Evolutionary conservation across 805 yeast species (phyloP).

Genomic region (Starmerella riodocensis): DNA sequence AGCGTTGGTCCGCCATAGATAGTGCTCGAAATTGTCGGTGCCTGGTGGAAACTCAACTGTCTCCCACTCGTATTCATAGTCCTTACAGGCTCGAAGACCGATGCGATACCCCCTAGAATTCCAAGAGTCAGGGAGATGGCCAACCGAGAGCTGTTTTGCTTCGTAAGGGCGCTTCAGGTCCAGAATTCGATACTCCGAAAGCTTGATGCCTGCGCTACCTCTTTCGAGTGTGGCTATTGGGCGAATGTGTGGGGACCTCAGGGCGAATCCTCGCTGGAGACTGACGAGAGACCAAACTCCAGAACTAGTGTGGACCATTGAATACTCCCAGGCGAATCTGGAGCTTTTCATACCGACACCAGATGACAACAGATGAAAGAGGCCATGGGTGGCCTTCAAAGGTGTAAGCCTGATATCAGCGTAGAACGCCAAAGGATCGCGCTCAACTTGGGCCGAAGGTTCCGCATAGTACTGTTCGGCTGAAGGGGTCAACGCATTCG

Average conservation of each 20-base stretch:
- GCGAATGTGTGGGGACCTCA: slow-evolving; percentile 7
- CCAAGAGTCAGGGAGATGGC: slow-evolving; percentile 14
- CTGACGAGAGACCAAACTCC: slow-evolving; percentile 20
- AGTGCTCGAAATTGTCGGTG: slow-evolving; percentile 6
- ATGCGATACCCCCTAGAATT: slow-evolving; percentile 9
- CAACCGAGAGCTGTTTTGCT: slow-evolving; percentile 6
- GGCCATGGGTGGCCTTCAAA: slow-evolving; percentile 11
- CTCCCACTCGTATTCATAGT: slow-evolving; percentile 19
- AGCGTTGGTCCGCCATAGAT: slow-evolving; percentile 17
- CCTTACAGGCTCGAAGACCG: slow-evolving; percentile 16
- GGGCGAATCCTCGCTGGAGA: slow-evolving; percentile 19
- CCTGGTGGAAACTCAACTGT: slow-evolving; percentile 12
- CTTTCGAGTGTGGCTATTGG: slow-evolving; percentile 22
- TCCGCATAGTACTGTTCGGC: no score
- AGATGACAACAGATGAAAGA: slow-evolving; percentile 18
- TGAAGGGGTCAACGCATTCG: no score
- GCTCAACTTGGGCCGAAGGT: no score
- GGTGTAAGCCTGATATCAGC: slow-evolving; percentile 18
- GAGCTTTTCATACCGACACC: slow-evolving; percentile 8
- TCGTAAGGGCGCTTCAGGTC: slow-evolving; percentile 14
- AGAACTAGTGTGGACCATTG: slow-evolving; percentile 22
- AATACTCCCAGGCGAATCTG: slow-evolving; percentile 12
- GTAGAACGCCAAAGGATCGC: slow-evolving; percentile 9
- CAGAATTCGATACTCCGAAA: slow-evolving; percentile 15
- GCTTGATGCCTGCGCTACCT: slow-evolving; percentile 7